phyloP scores from a whole-genome alignment of 352 stramenopile genomes.

The Phytophthora litchii region DNA sequence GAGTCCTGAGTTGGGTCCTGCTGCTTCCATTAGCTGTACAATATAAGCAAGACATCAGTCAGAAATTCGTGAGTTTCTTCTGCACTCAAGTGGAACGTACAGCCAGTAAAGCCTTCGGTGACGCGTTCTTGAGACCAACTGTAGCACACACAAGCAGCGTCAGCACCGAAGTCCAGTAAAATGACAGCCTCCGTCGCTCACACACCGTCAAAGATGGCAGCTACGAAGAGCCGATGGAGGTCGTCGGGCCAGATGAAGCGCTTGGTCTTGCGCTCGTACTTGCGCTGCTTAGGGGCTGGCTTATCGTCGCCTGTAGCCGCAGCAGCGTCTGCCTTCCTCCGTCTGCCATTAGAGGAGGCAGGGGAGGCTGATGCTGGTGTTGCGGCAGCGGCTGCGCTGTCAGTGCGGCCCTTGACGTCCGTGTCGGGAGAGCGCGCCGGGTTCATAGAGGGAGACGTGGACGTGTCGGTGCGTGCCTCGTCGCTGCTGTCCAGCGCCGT shows the following conservation, averaged over 20 bases:
- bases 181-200: constrained; percentile 3
- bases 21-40: constrained; percentile 68
- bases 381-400: background rate
- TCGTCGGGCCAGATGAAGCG: constrained; percentile 90
- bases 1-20: constrained; percentile 59
- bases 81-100: constrained; percentile 36
- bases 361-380: background rate
- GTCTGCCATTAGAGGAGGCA: constrained; percentile 16
- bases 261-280: constrained; percentile 90
- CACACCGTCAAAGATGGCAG: constrained; percentile 87
- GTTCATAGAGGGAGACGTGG: constrained; percentile 41
- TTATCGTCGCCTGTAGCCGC: constrained; percentile 21
- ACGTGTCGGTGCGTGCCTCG: constrained; percentile 43
- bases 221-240: constrained; percentile 87
- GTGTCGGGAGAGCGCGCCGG: constrained; percentile 22
- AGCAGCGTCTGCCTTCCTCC: constrained; percentile 23
- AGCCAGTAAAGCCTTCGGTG: constrained; percentile 78
- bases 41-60: constrained; percentile 17
- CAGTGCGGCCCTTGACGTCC: constrained; percentile 16
- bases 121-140: constrained; percentile 90
- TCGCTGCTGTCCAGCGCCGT: constrained; percentile 41
- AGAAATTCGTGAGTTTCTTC: constrained; percentile 2
- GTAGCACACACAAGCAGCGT: constrained; percentile 11
- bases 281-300: constrained; percentile 57
- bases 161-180: constrained; percentile 5